Conservation (phyloP, 441 rosid species). For the Biscutella laevigata region DNA sequence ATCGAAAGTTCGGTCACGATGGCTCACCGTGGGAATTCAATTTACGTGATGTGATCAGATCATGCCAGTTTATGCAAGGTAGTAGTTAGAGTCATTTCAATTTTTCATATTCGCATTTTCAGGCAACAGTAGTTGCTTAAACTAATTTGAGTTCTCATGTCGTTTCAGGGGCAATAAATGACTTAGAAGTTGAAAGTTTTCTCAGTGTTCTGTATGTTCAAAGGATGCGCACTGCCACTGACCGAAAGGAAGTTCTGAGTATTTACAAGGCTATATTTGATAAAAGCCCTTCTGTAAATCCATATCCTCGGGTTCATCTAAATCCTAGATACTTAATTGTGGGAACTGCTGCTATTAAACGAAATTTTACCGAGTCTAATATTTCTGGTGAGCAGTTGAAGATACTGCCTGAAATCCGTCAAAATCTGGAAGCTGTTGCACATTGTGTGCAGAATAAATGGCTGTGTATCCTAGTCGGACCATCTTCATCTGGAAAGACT, state of each 20-base stretch:
- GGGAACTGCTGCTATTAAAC: constrained; percentile 61
- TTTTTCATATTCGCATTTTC: constrained; percentile 5
- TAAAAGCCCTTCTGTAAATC: constrained; percentile 60
- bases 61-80: constrained; percentile 87
- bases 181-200: constrained; percentile 42
- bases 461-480: constrained; percentile 91
- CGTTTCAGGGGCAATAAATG: constrained; percentile 24
- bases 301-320: constrained; percentile 71
- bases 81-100: constrained; percentile 11
- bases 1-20: constrained; percentile 71
- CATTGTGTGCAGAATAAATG: constrained; percentile 73
- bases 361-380: constrained; percentile 39
- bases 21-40: constrained; percentile 99
- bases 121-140: background rate
- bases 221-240: constrained; percentile 91
- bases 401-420: constrained; percentile 69
- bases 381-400: constrained; percentile 45
- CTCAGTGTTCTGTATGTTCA: constrained; percentile 74
- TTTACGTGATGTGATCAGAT: constrained; percentile 89
- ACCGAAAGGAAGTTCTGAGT: constrained; percentile 65
- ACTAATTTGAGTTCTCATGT: constrained; percentile 16
- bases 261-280: constrained; percentile 73
- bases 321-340: constrained; percentile 49
- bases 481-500: constrained; percentile 92
- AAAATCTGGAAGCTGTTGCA: constrained; percentile 79